phyloP scores from a whole-genome alignment of 768 basidiomycete species.

The Tricholoma terreum region DNA sequence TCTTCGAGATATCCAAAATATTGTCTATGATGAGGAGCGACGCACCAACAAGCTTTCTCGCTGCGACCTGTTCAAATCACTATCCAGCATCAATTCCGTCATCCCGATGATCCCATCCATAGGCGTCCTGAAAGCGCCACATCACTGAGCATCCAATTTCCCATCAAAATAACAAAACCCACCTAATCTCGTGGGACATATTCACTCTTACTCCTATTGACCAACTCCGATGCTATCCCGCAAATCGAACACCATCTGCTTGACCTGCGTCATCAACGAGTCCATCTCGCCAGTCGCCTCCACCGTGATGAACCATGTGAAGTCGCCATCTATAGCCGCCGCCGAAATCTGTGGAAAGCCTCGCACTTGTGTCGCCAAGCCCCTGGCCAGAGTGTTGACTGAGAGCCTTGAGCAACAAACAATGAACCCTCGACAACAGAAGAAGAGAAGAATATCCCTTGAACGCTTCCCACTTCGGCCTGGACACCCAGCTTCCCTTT shows the following conservation, averaged over 20 bases:
- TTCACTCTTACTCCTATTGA: conserved; percentile 99
- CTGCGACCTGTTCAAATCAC: conserved; percentile 91
- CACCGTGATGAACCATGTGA: conserved; percentile 98
- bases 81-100: conserved; percentile 97
- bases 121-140: conserved; percentile 69
- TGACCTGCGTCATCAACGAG: conserved; percentile 97
- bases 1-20: conserved; percentile 99
- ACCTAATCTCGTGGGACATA: conserved; percentile 97
- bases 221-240: conserved; percentile 91
- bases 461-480: conserved; percentile 94
- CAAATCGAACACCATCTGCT: conserved; percentile 98
- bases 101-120: conserved; percentile 99
- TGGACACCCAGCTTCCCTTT: conserved; percentile 71
- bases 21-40: conserved; percentile 97
- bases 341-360: conserved; percentile 99
- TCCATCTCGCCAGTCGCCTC: conserved; percentile 99
- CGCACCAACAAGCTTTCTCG: conserved; percentile 93
- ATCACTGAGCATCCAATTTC: no score
- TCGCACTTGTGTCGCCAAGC: conserved; percentile 94
- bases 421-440: no score
- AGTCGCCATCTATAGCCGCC: conserved; percentile 98
- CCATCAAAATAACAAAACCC: not conserved
- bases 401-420: no score
- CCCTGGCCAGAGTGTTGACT: conserved; percentile 97
- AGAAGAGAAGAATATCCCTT: conserved; percentile 69